A percentile compares a stretch with the other conserved stretches of the same genome.
phyloP scores from a whole-genome alignment of 2,329 filamentous ascomycete genomes.

The Pseudogymnoascus sp. region DNA sequence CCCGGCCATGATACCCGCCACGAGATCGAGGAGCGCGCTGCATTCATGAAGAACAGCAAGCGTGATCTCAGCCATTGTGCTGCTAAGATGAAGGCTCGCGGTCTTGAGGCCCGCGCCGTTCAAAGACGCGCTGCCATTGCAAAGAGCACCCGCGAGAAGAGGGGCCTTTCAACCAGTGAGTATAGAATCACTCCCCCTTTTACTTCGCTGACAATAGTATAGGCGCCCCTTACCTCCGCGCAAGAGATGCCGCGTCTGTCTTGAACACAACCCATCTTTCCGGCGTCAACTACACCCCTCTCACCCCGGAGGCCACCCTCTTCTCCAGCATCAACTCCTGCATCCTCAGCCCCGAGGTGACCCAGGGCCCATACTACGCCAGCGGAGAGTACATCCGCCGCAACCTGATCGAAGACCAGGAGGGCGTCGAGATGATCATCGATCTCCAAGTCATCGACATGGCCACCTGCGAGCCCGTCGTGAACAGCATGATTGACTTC shows the following conservation, averaged over 20 bases:
- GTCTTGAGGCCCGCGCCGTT: conserved; percentile 27
- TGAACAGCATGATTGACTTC: conserved; percentile 41
- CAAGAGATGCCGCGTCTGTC: conserved; percentile 15
- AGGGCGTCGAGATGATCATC: conserved; percentile 39
- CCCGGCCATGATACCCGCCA: conserved; percentile 30
- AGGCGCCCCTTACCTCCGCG: conserved; percentile 8
- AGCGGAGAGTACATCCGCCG: conserved; percentile 41
- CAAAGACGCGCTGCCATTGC: conserved; percentile 28
- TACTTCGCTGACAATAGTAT: neutral
- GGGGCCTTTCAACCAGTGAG: conserved; percentile 16
- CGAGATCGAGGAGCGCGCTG: conserved; percentile 29
- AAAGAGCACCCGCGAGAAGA: conserved; percentile 28
- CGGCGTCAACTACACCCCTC: conserved; percentile 23
- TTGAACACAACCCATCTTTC: conserved; percentile 17
- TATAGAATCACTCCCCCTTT: neutral
- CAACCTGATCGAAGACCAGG: conserved; percentile 39
- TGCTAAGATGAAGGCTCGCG: conserved; percentile 31
- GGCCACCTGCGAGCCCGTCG: conserved; percentile 42
- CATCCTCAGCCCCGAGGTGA: conserved; percentile 42
- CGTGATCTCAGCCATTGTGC: conserved; percentile 31
- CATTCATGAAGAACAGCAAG: conserved; percentile 28
- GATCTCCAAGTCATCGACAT: conserved; percentile 47
- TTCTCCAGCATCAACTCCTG: conserved; percentile 38
- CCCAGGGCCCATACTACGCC: conserved; percentile 47
- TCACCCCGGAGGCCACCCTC: conserved; percentile 29